These are phyloP conservation scores for Leavenworthia alabamica DNA, from an alignment of 345 rosid species.

Conservation along the genomic window DNA sequence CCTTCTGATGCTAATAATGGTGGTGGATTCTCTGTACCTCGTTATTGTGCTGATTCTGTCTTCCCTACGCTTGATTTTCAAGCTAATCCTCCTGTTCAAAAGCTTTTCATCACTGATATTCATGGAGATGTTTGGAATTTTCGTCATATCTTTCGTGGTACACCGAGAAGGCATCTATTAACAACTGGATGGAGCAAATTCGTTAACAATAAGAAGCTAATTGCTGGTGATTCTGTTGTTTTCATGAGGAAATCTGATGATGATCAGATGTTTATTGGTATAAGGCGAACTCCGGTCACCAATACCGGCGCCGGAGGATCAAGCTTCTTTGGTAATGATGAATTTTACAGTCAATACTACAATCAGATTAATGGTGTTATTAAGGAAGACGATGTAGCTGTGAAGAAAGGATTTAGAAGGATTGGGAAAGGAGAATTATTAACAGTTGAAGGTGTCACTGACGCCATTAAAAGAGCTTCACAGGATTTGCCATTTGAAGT, in stretches of 20 bases:
- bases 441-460: conserved; percentile 45
- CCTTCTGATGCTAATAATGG: conserved; percentile 94
- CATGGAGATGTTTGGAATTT: conserved; percentile 71
- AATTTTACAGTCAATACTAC: conserved; percentile 39
- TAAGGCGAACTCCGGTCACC: conserved; percentile 42
- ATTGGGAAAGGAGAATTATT: conserved; percentile 45
- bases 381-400: conserved; percentile 15
- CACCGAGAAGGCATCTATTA: conserved; percentile 79
- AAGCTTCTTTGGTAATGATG: conserved; percentile 9
- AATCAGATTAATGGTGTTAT: not conserved
- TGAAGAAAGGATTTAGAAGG: conserved; percentile 27
- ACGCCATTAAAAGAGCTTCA: conserved; percentile 50
- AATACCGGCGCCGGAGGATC: conserved; percentile 17
- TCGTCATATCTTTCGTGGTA: conserved; percentile 82
- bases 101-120: conserved; percentile 54
- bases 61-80: conserved; percentile 71
- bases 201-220: conserved; percentile 72
- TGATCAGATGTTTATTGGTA: conserved; percentile 62
- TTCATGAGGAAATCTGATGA: conserved; percentile 60
- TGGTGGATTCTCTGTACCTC: conserved; percentile 93
- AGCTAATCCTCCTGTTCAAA: conserved; percentile 84
- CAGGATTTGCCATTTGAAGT: conserved; percentile 62
- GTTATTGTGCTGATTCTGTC: conserved; percentile 81
- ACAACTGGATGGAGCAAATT: conserved; percentile 98
- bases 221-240: conserved; percentile 84